phyloP scores from a whole-genome alignment of 1,139 yeast genomes.

The Debaryomyces psychrophilus region DNA sequence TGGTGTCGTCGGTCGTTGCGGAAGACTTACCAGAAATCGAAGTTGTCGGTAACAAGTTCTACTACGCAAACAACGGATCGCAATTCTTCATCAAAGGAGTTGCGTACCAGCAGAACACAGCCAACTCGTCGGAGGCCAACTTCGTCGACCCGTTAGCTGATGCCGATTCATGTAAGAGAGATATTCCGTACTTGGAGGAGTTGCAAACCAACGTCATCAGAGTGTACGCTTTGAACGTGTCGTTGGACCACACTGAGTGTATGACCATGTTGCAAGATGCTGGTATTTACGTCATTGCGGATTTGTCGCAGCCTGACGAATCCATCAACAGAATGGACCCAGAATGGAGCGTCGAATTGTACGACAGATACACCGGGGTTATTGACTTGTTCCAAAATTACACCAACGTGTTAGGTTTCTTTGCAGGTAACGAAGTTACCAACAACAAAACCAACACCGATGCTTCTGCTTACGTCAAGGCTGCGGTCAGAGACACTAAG shows the following conservation, averaged over 20 bases:
- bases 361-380: slow-evolving; percentile 71
- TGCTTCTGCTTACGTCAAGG: slow-evolving; percentile 87
- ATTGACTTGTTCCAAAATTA: slow-evolving; percentile 73
- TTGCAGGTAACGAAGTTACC: slow-evolving; percentile 91
- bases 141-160: slow-evolving; percentile 78
- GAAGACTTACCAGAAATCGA: slow-evolving; percentile 40
- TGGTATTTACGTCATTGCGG: slow-evolving; percentile 79
- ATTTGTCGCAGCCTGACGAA: slow-evolving; percentile 65
- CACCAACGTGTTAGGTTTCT: slow-evolving; percentile 80
- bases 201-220: slow-evolving; percentile 68
- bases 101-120: slow-evolving; percentile 50
- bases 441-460: slow-evolving; percentile 71
- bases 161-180: slow-evolving; percentile 73
- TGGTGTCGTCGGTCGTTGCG: slow-evolving; percentile 18
- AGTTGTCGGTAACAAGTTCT: slow-evolving; percentile 50
- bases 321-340: slow-evolving; percentile 67
- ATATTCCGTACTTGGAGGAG: slow-evolving; percentile 67
- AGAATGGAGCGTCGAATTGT: slow-evolving; percentile 64
- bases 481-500: slow-evolving; percentile 85
- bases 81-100: slow-evolving; percentile 50
- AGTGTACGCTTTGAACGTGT: slow-evolving; percentile 71
- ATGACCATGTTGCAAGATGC: slow-evolving; percentile 69
- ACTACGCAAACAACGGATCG: slow-evolving; percentile 47
- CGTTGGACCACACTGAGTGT: slow-evolving; percentile 67
- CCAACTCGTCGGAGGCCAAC: slow-evolving; percentile 32